phyloP scores from a whole-genome alignment of 495 filamentous ascomycete genomes.

The Aspergillus cavernicola region DNA sequence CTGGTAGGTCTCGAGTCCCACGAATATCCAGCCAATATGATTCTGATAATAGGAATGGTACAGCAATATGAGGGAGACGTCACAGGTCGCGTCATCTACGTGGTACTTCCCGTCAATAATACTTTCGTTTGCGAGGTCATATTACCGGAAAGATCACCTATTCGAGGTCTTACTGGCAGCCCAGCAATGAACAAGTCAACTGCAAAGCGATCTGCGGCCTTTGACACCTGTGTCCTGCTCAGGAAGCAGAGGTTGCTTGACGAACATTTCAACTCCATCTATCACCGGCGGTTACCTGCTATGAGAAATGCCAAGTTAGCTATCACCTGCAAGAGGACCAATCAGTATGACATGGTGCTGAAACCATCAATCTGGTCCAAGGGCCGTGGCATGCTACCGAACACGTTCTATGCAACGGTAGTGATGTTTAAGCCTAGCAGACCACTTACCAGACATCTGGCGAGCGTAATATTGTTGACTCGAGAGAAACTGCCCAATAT shows the following conservation, averaged over 20 bases:
- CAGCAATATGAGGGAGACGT: slow-evolving; percentile 60
- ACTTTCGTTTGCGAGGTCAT: slow-evolving; percentile 77
- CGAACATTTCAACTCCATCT: slow-evolving; percentile 66
- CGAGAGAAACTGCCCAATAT: slow-evolving; percentile 60
- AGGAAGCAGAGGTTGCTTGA: slow-evolving; percentile 65
- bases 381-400: slow-evolving; percentile 45
- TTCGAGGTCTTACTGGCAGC: slow-evolving; percentile 60
- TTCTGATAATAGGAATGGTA: neutral
- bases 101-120: slow-evolving; percentile 51
- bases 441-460: slow-evolving; percentile 57
- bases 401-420: slow-evolving; percentile 59
- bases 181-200: slow-evolving; percentile 60
- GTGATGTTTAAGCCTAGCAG: slow-evolving; percentile 56
- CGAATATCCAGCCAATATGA: neutral
- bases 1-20: slow-evolving; percentile 39
- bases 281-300: slow-evolving; percentile 66
- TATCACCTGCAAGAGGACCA: slow-evolving; percentile 68
- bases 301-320: slow-evolving; percentile 93
- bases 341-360: slow-evolving; percentile 68
- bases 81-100: slow-evolving; percentile 56
- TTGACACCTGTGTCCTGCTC: slow-evolving; percentile 74
- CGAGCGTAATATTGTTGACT: slow-evolving; percentile 69
- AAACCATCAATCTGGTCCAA: slow-evolving; percentile 80
- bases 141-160: slow-evolving; percentile 71
- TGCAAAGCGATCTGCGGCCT: slow-evolving; percentile 90